Evolutionary conservation across 2,329 filamentous ascomycete species (phyloP).

Genomic region (Verticillium albo-atrum): DNA sequence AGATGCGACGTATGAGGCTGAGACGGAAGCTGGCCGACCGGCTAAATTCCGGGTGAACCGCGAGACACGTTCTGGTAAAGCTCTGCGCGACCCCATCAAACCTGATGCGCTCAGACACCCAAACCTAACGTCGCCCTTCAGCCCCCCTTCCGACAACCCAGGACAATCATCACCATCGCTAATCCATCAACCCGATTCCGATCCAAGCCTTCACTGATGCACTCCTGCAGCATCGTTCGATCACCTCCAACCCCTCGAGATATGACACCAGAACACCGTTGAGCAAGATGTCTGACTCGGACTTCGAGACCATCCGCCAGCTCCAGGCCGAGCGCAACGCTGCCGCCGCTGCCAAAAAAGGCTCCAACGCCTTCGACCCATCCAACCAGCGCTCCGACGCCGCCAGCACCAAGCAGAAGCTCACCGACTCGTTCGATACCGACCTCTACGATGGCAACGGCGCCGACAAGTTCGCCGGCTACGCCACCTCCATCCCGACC

Average conservation of each 20-base stretch:
- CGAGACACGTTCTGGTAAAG: conserved; percentile 26
- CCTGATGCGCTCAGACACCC: conserved; percentile 5
- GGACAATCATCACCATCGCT: conserved; percentile 17
- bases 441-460: conserved; percentile 78
- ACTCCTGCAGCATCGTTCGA: conserved; percentile 11
- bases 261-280: conserved; percentile 30
- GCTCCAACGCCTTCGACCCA: conserved; percentile 73
- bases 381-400: conserved; percentile 73
- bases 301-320: conserved; percentile 83
- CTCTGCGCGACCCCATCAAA: conserved; percentile 12
- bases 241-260: conserved; percentile 10
- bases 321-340: conserved; percentile 92
- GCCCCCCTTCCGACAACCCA: conserved; percentile 25
- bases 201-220: conserved; percentile 9
- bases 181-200: not conserved
- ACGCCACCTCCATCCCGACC: conserved; percentile 82
- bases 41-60: conserved; percentile 29
- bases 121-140: not conserved
- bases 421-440: conserved; percentile 85
- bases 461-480: conserved; percentile 79
- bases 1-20: too few species aligned
- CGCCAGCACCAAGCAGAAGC: conserved; percentile 82
- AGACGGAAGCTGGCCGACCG: conserved; percentile 9
- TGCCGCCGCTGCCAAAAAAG: conserved; percentile 71
- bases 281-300: conserved; percentile 66